Evolutionary conservation across 2,329 filamentous ascomycete genomes (phyloP).

Genomic region (Colletotrichum eleusines): DNA sequence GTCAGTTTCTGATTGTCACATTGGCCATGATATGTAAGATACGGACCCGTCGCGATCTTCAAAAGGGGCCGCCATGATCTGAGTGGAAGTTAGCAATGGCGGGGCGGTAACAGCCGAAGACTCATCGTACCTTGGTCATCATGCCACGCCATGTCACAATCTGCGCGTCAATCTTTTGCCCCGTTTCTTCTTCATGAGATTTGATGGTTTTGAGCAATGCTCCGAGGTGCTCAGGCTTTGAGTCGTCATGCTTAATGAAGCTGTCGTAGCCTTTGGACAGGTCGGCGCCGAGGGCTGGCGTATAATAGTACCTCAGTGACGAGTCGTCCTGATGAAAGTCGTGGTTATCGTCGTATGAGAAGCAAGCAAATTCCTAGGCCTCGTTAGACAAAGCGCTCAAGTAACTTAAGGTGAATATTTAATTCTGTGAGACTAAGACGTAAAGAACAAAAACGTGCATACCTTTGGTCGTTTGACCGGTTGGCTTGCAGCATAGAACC

Average conservation of each 20-base stretch:
- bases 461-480: slow-evolving; percentile 82
- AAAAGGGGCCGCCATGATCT: slow-evolving; percentile 90
- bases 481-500: slow-evolving; percentile 76
- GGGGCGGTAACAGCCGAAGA: background rate
- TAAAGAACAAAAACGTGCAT: background rate
- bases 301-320: slow-evolving; percentile 90
- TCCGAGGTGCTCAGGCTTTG: slow-evolving; percentile 87
- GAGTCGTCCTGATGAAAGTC: slow-evolving; percentile 80
- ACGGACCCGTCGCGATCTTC: slow-evolving; percentile 82
- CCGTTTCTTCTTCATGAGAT: slow-evolving; percentile 76
- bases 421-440: background rate
- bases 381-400: background rate
- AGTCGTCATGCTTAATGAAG: slow-evolving; percentile 87
- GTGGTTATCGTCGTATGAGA: slow-evolving; percentile 92
- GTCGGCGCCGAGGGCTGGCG: slow-evolving; percentile 76
- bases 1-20: background rate
- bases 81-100: background rate
- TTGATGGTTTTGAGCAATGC: slow-evolving; percentile 82
- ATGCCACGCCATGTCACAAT: slow-evolving; percentile 96
- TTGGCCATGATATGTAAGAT: background rate
- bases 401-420: too few species aligned
- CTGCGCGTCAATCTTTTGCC: slow-evolving; percentile 78
- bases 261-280: slow-evolving; percentile 84
- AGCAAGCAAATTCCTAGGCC: slow-evolving; percentile 85
- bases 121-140: slow-evolving; percentile 88